A percentile compares a stretch with the other conserved stretches of the same genome.
Conservation (phyloP, 129 eudicot species). For the Flaveria ramosissima region DNA sequence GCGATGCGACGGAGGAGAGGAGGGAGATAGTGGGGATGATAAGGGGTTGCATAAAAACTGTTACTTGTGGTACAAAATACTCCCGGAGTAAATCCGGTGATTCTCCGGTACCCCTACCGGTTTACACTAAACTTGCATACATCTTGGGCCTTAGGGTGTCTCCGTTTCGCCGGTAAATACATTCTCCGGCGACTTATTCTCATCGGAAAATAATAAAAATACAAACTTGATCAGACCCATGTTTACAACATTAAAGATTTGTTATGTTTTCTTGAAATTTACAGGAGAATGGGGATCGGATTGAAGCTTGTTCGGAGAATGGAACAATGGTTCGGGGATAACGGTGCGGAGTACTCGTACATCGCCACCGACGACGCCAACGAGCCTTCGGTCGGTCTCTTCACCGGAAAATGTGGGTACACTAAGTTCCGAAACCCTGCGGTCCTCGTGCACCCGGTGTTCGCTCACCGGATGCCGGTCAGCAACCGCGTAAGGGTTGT, state of each 20-base stretch:
- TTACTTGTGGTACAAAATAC: constrained; percentile 68
- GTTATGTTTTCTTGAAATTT: neutral
- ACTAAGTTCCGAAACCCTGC: constrained; percentile 92
- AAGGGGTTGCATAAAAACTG: constrained; percentile 93
- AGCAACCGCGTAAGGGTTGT: constrained; percentile 45
- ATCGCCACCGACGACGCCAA: constrained; percentile 88
- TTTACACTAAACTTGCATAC: constrained; percentile 76
- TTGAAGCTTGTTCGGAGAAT: constrained; percentile 56
- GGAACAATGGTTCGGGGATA: constrained; percentile 82
- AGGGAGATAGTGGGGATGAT: constrained; percentile 87
- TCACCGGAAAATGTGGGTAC: constrained; percentile 80
- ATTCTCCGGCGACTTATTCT: neutral
- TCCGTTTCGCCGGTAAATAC: constrained; percentile 67
- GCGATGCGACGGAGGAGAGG: constrained; percentile 34
- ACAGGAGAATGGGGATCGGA: constrained; percentile 83
- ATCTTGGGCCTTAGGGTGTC: constrained; percentile 89
- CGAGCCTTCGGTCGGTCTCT: constrained; percentile 70
- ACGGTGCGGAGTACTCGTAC: constrained; percentile 91
- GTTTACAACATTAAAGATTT: too few relatives aligned
- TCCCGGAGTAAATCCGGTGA: constrained; percentile 37
- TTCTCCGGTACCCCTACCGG: constrained; percentile 40
- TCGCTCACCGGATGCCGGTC: constrained; percentile 59
- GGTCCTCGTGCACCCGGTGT: constrained; percentile 87
- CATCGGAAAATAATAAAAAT: neutral
- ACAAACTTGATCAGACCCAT: too few relatives aligned